Conservation (phyloP, 2,329 filamentous ascomycete genomes). For the Pseudohalonectria lignicola region DNA sequence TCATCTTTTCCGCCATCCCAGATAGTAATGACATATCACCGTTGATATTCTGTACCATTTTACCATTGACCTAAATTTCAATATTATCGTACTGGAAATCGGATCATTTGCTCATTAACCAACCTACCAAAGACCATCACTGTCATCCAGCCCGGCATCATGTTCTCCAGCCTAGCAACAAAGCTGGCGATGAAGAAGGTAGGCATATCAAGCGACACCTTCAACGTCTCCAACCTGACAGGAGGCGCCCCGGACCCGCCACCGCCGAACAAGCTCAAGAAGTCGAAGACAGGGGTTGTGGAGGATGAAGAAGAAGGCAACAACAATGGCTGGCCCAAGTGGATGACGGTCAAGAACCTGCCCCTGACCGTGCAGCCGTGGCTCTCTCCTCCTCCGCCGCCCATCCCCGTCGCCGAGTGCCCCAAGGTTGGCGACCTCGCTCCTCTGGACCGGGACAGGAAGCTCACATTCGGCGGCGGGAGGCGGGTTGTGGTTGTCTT, state of each 20-base stretch:
- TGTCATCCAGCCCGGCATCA: too few species aligned
- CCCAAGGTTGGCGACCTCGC: conserved; percentile 36
- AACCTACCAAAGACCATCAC: too few species aligned
- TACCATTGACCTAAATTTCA: too few species aligned
- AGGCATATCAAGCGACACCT: conserved; percentile 38
- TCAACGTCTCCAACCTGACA: conserved; percentile 28
- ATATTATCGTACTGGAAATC: too few species aligned
- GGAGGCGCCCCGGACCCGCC: conserved; percentile 9
- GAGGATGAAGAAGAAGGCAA: conserved; percentile 16
- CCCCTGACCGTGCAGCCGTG: conserved; percentile 42
- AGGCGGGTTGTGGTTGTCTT: conserved; percentile 37
- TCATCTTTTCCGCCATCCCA: too few species aligned
- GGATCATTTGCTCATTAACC: too few species aligned
- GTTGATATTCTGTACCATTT: too few species aligned
- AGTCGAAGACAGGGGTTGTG: conserved; percentile 16
- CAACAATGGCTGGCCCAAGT: conserved; percentile 24
- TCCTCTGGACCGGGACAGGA: conserved; percentile 32
- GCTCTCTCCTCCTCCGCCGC: conserved; percentile 38
- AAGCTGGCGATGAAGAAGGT: conserved; percentile 48
- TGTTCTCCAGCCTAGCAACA: conserved; percentile 45
- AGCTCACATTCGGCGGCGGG: conserved; percentile 30
- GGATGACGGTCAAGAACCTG: conserved; percentile 38
- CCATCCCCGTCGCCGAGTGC: conserved; percentile 29
- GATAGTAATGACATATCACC: too few species aligned
- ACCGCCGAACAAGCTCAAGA: conserved; percentile 17